Evolutionary conservation across 352 stramenopile species (phyloP), one percentile per base, ranked within the genome.

Genomic region (Phytopythium montanum): DNA sequence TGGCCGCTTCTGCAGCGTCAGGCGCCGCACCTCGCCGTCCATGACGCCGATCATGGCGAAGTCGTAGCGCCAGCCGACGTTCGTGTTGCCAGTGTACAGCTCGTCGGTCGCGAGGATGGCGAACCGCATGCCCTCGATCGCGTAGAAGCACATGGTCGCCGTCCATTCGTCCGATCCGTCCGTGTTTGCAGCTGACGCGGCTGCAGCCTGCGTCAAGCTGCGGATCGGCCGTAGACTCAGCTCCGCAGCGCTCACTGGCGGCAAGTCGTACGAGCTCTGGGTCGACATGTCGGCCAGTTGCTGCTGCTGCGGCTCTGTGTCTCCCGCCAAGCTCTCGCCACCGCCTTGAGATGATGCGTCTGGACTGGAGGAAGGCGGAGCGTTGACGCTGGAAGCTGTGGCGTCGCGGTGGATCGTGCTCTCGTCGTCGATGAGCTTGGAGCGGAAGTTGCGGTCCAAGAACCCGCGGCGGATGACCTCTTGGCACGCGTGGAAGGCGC

Each of bases 241-340:
- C 36, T 94, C 84, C 1, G 59, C 66, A 0, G 84, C 86, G 60
- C 81, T 92, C n/a, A 89, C 81, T 8, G 86, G 82, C 0, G 86
- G 86, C 36, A 95, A 64, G 61, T 95, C 86, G 53, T 95, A 95
- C 28, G 80, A 90, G 49, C 85, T 89, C 50, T 95, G 86, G 8
- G 81, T 89, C 52, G 76, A 88, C 36, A 94, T 46, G 65, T 95
- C 86, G 41, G 62, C 56, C n/a, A 92, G 61, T 44, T 84, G 76
- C 8, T 51, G 12, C 6, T 84, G 76, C 8, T 51, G 12, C 6
- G 18, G 33, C 7, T 51, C 18, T 2, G 34, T 10, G 1, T 44
- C 21, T 19, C 12, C 13, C 23, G 21, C 5, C 3, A 8, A 14
- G 44, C 44, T 50, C 28, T 33, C 44, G 18, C 2, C 23, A 14